Evolutionary conservation across 2,329 filamentous ascomycete species (phyloP), one percentile per base, ranked within the genome.

Genomic region (Escovopsis sp.): DNA sequence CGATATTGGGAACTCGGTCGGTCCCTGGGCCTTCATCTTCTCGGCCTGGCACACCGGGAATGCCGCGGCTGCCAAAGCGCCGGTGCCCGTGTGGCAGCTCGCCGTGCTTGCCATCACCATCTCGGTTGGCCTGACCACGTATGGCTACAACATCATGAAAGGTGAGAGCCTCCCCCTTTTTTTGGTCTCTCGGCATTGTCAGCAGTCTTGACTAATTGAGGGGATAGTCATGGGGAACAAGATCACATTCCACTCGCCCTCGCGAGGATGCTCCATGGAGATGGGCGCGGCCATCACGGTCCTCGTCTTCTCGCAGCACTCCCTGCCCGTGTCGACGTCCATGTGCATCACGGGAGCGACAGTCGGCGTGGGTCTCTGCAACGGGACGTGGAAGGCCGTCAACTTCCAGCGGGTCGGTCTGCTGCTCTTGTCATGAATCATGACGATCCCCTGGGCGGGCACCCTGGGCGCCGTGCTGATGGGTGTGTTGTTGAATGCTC

Each of bases 71-170:
- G 60, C 76, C 49, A 83, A 84, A 63, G 73, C 77, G 3, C 60
- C 71, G 0, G 82, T 88, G 0, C 79, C 80, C 4, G 55, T 82
- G 38, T 89, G 84, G 84, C 82, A 86, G 61, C 71, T 88, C 43
- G 83, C 78, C 40, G 79, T 87, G 15, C 65, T 83, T 11, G 69
- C 76, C 26, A 58, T 67, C 1, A 75, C 68, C 34, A 78, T 85
- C 55, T 83, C 71, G 38, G 48, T 78, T 36, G 82, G 82, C 51
- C 69, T 86, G 44, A 68, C 79, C 55, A 85, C 81, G 12, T 86
- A 85, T 53, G 82, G 82, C 9, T 86, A 85, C 67, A 85, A 86
- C 67, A 86, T 86, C 64, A 86, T 86, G 81, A 85, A 83, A 66
- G 77, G 73, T 77, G 62, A 59, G 70, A 49, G 10, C 6, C 7